Base-by-base conservation (phyloP, 2,329 filamentous ascomycete species). In the Aspergillus fischeri region DNA sequence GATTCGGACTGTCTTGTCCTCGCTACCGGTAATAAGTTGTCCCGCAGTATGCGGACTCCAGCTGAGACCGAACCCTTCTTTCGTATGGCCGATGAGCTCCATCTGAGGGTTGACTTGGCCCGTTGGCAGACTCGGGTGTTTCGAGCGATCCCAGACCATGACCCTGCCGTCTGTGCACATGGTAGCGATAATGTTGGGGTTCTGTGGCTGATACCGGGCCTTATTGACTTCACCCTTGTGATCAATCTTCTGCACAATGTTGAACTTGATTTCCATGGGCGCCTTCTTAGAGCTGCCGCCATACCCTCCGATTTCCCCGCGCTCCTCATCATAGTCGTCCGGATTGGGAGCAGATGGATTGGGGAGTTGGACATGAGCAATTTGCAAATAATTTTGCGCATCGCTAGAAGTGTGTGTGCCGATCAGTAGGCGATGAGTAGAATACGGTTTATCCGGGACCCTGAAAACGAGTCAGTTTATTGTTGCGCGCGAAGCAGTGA, bases 141-240 rank as follows among this genome's bases (percentile, higher is more conserved):
- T 97, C 53, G 93, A 96, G 64, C 93, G 88, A 78, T 99, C 94
- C 78, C 95, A 99, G 65, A 99, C 86, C 73, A 97, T 86, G 45
- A 97, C 90, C 64, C 86, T 88, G 61, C 91, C 90, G 72, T 97
- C 90, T 7, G 91, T 86, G 63, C 91, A 92, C 77, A 97, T 87
- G 0, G 94, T 97, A 3, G 94, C 94, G 67, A 99, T 95, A 57
- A 99, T 87, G 69, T 99, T 92, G 4, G 93, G 92, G 70, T 99
- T 99, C 73, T 97, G 93, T 11, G 94, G 94, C 76, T 97, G 92
- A 72, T 97, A 97, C 65, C 94, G 88, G 17, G 94, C 95, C 80
- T 97, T 99, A 82, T 99, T 99, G 72, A 99, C 92, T 75, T 99
- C 94, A 62, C 91, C 90, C 17, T 92, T 92, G 73, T 99, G 94